These are phyloP conservation scores for Boletus smithii DNA, from an alignment of 1,284 basidiomycete species.

Conservation along the genomic window DNA sequence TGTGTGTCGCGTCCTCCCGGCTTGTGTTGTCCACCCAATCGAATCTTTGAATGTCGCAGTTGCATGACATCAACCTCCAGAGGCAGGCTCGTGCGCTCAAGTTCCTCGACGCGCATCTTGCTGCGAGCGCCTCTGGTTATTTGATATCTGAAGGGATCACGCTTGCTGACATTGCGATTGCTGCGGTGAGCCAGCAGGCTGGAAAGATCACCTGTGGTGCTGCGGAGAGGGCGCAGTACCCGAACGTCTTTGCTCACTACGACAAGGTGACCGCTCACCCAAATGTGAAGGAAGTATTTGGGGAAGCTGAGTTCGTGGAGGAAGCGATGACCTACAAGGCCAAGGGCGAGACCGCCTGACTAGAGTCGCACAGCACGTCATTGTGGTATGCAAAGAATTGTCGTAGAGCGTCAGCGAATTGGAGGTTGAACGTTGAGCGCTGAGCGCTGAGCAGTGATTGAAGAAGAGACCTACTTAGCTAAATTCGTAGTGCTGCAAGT, in stretches of 20 bases:
- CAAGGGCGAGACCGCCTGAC: conserved; percentile 4
- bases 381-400: not conserved
- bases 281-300: conserved; percentile 42
- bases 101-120: conserved; percentile 50
- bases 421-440: no score
- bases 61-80: conserved; percentile 22
- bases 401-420: no score
- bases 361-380: no score
- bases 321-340: conserved; percentile 15
- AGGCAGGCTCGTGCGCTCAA: conserved; percentile 32
- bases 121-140: conserved; percentile 44
- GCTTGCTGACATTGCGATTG: conserved; percentile 57
- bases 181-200: conserved; percentile 37
- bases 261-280: conserved; percentile 49
- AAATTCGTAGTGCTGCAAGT: no score
- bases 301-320: conserved; percentile 30
- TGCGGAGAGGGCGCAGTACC: conserved; percentile 41
- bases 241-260: conserved; percentile 53
- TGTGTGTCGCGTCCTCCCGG: conserved; percentile 2
- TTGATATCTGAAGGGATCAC: conserved; percentile 59
- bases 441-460: no score
- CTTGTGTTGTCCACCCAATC: not conserved
- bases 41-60: conserved; percentile 19
- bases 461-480: no score
- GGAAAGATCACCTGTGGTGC: conserved; percentile 40